Evolutionary conservation across 1,284 basidiomycete species (phyloP), one percentile per base, ranked within the genome.

Genomic region (Amylostereum areolatum): DNA sequence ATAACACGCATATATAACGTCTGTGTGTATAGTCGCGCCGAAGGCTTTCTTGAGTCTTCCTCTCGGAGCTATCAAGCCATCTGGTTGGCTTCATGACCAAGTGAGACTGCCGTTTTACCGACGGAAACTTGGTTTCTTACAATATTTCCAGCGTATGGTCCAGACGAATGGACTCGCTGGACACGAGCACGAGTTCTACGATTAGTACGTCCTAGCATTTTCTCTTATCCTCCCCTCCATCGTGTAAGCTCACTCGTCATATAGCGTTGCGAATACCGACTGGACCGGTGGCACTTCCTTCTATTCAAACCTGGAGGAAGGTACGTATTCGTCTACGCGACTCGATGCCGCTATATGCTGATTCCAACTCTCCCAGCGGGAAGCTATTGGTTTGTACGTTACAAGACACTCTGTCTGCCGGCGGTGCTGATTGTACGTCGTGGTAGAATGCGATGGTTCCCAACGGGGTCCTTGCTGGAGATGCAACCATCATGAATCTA

Each of bases 381-480:
- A 46, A 78, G 75, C 56, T 81, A 80, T 55, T 80, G 77, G 78
- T 80, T 79, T 75, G 76, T 76, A 52, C 46, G 75, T 75, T 18
- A 18, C 39, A 41, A 10, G 24, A 24, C 24, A 12, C 39, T 12
- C 39, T 10, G 9, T 12, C 11, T 34, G 18, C 5, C 11, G 32
- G 7, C 31, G 24, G 5, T 4, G 11, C 8, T 10, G 10, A n/a
- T 33, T 31, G 6, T 34, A 10, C 34, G 29, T 24, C n/a, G 5
- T 25, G 5, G 3, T 39, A 78, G 77, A 80, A 81, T 53, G 77
- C 66, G 2, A 74, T 79, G 68, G 73, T 80, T 0, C 73, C 77
- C 0, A 72, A 73, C 49, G 76, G 73, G 25, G 62, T 79, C 9
- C 66, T 78, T 3, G 64, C 70, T 37, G 67, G 77, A 52, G 68